Percentiles rank a stretch among this genome's conserved stretches.
These are phyloP conservation scores for Aplosporella prunicola DNA, from an alignment of 2,329 filamentous ascomycete genomes.

Conservation along the genomic window DNA sequence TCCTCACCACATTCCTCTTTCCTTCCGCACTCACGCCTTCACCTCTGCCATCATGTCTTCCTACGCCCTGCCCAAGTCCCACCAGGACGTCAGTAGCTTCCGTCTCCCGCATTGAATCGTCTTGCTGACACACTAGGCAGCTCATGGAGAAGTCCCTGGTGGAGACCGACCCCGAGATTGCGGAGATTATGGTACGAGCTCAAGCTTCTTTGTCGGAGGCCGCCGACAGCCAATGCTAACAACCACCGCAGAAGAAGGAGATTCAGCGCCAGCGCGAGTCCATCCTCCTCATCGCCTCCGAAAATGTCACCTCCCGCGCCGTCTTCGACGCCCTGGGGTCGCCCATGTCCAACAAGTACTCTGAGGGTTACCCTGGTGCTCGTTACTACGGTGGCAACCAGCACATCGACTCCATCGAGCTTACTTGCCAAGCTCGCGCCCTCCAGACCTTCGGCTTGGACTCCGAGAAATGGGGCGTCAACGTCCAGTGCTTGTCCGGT, in stretches of 20 bases:
- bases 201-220: background rate
- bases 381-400: slow-evolving; percentile 96
- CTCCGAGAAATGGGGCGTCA: slow-evolving; percentile 87
- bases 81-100: slow-evolving; percentile 50
- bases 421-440: slow-evolving; percentile 81
- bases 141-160: slow-evolving; percentile 93
- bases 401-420: slow-evolving; percentile 85
- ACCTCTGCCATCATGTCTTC: slow-evolving; percentile 25
- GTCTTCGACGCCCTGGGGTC: slow-evolving; percentile 42
- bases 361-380: slow-evolving; percentile 92
- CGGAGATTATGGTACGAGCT: slow-evolving; percentile 78
- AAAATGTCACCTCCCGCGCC: slow-evolving; percentile 31
- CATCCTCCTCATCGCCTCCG: slow-evolving; percentile 53
- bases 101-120: slow-evolving; percentile 13
- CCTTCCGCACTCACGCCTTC: background rate
- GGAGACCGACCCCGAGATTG: slow-evolving; percentile 88
- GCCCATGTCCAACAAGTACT: slow-evolving; percentile 78
- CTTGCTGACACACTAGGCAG: slow-evolving; percentile 43
- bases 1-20: slow-evolving; percentile 1
- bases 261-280: slow-evolving; percentile 96
- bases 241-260: slow-evolving; percentile 61
- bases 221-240: slow-evolving; percentile 25
- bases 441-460: slow-evolving; percentile 79
- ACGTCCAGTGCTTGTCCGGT: slow-evolving; percentile 78
- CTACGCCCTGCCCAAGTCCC: slow-evolving; percentile 57